Evolutionary conservation across 306 rosid genomes (phyloP), one percentile per base, ranked within the genome.

Genomic region (Trichosanthes truncata): DNA sequence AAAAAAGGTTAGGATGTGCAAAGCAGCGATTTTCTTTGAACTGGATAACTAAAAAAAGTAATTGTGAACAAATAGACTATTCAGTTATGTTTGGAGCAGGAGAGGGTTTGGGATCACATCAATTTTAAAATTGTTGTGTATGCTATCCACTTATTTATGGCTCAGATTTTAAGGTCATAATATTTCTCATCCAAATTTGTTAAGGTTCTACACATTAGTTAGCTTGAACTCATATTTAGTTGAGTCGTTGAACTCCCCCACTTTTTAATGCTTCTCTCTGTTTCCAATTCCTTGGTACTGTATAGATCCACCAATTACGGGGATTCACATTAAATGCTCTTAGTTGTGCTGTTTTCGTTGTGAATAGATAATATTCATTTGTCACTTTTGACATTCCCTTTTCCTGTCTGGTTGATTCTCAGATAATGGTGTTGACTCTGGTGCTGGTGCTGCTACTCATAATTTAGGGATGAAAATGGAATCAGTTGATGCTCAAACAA

Each of bases 1-100:
- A 85, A 79, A 79, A 85, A 83, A 87, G 97, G 97, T 93, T 80
- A 38, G 79, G 31, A 72, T 46, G 29, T 40, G 33, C 75, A n/a
- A 67, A n/a, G 52, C 75, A 40, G 3, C 15, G 11, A 66, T 17
- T 66, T 33, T 0, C 25, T 66, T 18, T 67, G 48, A 38, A 66
- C 26, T 8, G 3, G 67, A 60, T 60, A 5, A 60, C 26, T 5
- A 1, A 67, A 38, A 4, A 67, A 18, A 9, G 3, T 18, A 17
- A 69, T 21, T 69, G 36, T 23, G 31, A 21, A 41, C 76, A 12
- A 40, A 12, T 43, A 69, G n/a, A 69, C 35, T 36, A 41, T n/a
- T 38, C 74, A 4, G 49, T 20, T 38, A 35, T 38, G 31, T 36
- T 38, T 38, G 29, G 7, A 29, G 74, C 17, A 9, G 13, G 7